Conservation (phyloP, 176 grass and related monocot genomes). For the Aegilops sharonensis region DNA sequence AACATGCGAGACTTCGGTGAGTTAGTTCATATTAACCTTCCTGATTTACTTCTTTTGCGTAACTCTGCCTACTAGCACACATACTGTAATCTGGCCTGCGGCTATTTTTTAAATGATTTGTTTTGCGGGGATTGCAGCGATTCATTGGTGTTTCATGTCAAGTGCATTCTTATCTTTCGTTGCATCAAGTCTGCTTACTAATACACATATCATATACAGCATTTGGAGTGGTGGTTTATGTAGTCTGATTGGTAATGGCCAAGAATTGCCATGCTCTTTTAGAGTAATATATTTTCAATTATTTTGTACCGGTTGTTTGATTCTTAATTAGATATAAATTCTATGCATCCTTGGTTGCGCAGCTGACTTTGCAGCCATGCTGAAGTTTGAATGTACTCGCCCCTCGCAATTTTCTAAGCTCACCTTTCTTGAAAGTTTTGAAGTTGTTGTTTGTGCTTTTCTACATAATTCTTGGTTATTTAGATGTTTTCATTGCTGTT, state of each 20-base stretch:
- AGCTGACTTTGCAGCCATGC: background rate
- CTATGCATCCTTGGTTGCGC: background rate
- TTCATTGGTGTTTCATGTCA: background rate
- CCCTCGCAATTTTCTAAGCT: background rate
- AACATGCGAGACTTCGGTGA: background rate
- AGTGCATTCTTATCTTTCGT: slow-evolving; percentile 5
- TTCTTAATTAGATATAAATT: background rate
- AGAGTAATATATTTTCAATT: background rate
- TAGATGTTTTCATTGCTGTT: background rate
- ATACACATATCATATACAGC: background rate
- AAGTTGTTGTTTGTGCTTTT: background rate
- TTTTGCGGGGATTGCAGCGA: background rate
- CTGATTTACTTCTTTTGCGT: background rate
- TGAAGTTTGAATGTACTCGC: background rate
- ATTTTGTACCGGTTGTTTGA: background rate
- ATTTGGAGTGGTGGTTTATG: background rate
- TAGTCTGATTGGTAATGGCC: background rate
- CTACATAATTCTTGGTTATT: background rate
- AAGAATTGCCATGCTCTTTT: background rate
- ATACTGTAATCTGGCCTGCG: background rate
- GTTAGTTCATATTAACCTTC: slow-evolving; percentile 6
- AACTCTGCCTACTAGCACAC: background rate
- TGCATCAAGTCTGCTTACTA: background rate
- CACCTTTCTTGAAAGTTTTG: background rate
- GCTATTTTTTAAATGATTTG: background rate